A percentile compares a stretch with the other conserved stretches of the same genome.
Evolutionary conservation across 208 protist genomes (phyloP).

Genomic region (Trypanosoma vivax): DNA sequence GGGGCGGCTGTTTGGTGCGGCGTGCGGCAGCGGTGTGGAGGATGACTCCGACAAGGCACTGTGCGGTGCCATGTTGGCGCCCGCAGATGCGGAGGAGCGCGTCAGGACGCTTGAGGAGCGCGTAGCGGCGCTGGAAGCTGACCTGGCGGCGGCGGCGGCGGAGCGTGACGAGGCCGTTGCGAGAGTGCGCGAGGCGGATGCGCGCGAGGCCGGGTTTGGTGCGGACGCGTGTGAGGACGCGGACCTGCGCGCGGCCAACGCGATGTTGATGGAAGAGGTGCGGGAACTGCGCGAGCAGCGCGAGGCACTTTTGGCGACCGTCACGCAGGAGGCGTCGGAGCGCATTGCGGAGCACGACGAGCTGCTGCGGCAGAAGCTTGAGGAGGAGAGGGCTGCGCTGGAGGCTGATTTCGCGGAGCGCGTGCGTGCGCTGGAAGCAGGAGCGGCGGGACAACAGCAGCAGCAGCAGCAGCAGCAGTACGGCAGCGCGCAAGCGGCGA

Average conservation of each 20-base stretch:
- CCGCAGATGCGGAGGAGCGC: no score
- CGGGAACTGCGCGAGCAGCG: background rate
- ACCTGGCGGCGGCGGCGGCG: background rate
- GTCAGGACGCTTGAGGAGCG: background rate
- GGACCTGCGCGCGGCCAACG: background rate
- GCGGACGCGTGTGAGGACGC: background rate
- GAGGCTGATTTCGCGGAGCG: constrained; percentile 6
- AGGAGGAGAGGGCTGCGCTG: constrained; percentile 19
- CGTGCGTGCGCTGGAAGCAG: constrained; percentile 4
- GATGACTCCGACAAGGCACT: no score
- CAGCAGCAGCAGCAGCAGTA: no score
- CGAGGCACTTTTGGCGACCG: background rate
- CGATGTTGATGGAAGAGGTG: background rate
- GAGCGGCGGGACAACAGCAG: no score
- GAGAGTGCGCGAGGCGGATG: background rate
- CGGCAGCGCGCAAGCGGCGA: no score
- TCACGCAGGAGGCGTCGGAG: background rate
- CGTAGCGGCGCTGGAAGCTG: background rate
- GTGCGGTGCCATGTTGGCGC: no score
- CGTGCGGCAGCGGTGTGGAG: no score
- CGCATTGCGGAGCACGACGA: background rate
- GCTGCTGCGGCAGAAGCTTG: constrained; percentile 9
- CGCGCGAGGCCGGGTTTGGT: background rate
- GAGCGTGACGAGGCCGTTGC: background rate
- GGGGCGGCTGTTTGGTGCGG: no score